Percentiles rank a stretch among this genome's conserved stretches.
These are phyloP conservation scores for Pelargonium exstipulatum DNA, from an alignment of 441 rosid species.

Conservation along the genomic window DNA sequence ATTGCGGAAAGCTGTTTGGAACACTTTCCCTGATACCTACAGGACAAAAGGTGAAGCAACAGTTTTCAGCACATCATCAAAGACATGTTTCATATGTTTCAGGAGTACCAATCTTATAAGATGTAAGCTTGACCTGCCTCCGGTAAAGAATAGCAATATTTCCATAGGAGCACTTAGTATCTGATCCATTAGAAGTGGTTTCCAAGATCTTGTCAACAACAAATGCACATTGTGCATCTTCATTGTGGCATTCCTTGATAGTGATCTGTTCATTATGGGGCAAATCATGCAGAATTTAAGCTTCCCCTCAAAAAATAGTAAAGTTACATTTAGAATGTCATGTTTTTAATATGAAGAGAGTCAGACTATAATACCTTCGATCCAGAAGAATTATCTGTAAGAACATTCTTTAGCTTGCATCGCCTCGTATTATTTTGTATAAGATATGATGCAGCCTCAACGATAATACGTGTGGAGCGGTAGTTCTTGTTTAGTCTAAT, in stretches of 20 bases:
- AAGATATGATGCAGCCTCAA: constrained; percentile 88
- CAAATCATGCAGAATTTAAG: constrained; percentile 24
- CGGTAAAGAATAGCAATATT: constrained; percentile 79
- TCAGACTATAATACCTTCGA: constrained; percentile 57
- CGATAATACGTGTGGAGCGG: constrained; percentile 77
- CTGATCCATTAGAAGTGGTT: constrained; percentile 38
- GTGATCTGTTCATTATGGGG: constrained; percentile 42
- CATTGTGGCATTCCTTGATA: constrained; percentile 83
- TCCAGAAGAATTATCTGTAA: constrained; percentile 76
- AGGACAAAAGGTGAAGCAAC: constrained; percentile 24
- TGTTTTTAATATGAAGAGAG: constrained; percentile 6
- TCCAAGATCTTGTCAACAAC: constrained; percentile 85
- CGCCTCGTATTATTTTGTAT: constrained; percentile 68
- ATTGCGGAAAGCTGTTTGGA: constrained; percentile 74
- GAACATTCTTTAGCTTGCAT: constrained; percentile 55
- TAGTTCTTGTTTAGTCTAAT: constrained; percentile 77
- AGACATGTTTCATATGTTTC: constrained; percentile 1
- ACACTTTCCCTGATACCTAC: constrained; percentile 80
- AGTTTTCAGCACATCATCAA: constrained; percentile 17
- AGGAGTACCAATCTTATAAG: constrained; percentile 19
- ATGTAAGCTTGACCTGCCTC: constrained; percentile 69
- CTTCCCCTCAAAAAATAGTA: constrained; percentile 4
- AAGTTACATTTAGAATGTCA: neutral
- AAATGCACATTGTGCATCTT: constrained; percentile 79
- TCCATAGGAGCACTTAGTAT: constrained; percentile 53